Percentiles rank a stretch among this genome's conserved stretches.
phyloP scores from a whole-genome alignment of 345 rosid species.

The Nephelium lappaceum region DNA sequence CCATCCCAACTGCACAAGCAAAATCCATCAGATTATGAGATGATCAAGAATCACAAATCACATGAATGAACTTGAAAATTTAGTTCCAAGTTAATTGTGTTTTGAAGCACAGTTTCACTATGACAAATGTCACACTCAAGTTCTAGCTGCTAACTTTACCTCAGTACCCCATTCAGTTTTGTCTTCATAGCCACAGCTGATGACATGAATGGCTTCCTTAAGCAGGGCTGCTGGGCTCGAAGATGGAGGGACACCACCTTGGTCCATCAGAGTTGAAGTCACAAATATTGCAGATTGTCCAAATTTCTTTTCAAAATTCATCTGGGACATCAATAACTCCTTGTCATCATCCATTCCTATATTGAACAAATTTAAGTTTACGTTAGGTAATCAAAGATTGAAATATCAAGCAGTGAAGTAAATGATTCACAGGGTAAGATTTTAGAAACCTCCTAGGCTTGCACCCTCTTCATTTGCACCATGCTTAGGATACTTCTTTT shows the following conservation, averaged over 20 bases:
- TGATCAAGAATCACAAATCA: conserved; percentile 9
- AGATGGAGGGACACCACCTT: conserved; percentile 97
- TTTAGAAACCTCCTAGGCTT: conserved; percentile 57
- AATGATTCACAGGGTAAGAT: neutral
- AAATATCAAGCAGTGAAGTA: conserved; percentile 1
- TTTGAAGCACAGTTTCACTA: no score
- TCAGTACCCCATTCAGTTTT: conserved; percentile 98
- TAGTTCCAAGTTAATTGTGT: no score
- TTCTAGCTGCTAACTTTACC: conserved; percentile 45
- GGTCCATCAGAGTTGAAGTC: conserved; percentile 92
- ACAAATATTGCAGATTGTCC: conserved; percentile 93
- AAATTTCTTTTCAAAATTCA: conserved; percentile 91
- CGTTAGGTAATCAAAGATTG: neutral
- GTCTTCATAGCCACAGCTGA: conserved; percentile 97
- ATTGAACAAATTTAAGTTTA: neutral
- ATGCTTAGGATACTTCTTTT: conserved; percentile 48
- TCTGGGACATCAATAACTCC: conserved; percentile 81
- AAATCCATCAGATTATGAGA: conserved; percentile 21
- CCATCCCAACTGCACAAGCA: conserved; percentile 80
- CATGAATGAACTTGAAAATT: neutral
- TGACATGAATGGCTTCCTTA: conserved; percentile 98
- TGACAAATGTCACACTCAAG: neutral
- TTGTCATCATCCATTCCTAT: conserved; percentile 72
- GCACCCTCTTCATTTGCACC: conserved; percentile 53
- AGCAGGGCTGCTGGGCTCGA: conserved; percentile 94